phyloP scores from a whole-genome alignment of 192 early-diverging fungal species.

The Globomyces pollinis-pini region DNA sequence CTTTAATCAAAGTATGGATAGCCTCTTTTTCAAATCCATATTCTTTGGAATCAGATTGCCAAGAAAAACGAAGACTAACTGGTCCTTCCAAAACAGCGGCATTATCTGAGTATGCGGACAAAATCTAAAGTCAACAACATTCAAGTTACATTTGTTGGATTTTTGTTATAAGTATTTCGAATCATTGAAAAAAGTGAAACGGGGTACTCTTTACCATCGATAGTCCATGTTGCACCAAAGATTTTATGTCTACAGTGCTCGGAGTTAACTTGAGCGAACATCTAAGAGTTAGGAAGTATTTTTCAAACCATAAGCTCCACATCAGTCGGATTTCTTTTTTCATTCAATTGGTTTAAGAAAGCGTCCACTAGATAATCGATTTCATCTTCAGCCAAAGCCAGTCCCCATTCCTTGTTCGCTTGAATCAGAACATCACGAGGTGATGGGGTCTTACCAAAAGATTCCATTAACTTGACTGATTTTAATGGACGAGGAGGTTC shows the following conservation, averaged over 20 bases:
- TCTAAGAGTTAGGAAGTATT: too few relatives aligned
- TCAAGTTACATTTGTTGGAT: constrained; percentile 70
- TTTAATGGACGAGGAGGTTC: constrained; percentile 21
- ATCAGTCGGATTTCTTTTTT: constrained; percentile 89
- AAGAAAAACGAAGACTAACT: constrained; percentile 45
- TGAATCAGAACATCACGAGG: constrained; percentile 57
- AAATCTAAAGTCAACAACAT: too few relatives aligned
- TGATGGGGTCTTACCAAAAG: constrained; percentile 25
- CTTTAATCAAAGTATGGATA: constrained; percentile 90
- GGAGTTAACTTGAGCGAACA: constrained; percentile 99
- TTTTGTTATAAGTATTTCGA: constrained; percentile 77
- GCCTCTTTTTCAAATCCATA: constrained; percentile 60
- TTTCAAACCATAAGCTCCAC: constrained; percentile 97
- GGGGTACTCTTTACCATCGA: constrained; percentile 73
- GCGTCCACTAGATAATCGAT: constrained; percentile 89
- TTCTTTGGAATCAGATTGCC: constrained; percentile 28
- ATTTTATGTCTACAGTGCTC: constrained; percentile 99
- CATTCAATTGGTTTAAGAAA: constrained; percentile 48
- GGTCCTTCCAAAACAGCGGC: constrained; percentile 89
- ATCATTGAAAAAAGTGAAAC: constrained; percentile 96
- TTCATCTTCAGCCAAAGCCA: constrained; percentile 94
- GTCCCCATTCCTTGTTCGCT: constrained; percentile 75
- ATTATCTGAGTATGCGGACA: constrained; percentile 98
- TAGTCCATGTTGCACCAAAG: constrained; percentile 96
- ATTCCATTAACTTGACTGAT: constrained; percentile 54